phyloP scores from a whole-genome alignment of 2,329 filamentous ascomycete species.

The Aspergillus quadrilineatus region DNA sequence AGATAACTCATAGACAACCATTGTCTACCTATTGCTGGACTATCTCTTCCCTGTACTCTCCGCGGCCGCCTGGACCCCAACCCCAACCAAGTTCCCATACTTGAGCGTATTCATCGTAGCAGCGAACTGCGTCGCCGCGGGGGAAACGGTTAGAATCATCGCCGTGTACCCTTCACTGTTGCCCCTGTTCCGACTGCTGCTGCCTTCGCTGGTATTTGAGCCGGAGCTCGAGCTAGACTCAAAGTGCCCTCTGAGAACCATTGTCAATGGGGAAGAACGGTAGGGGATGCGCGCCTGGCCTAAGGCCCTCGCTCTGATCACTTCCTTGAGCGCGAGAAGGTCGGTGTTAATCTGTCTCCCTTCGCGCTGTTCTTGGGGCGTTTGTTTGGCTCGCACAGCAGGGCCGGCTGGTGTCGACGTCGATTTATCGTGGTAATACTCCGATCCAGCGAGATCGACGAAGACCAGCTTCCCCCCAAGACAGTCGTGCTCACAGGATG shows the following conservation, averaged over 20 bases:
- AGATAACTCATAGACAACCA: too few species aligned
- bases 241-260: constrained; percentile 46
- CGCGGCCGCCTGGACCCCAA: constrained; percentile 9
- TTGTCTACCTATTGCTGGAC: too few species aligned
- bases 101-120: constrained; percentile 48
- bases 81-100: constrained; percentile 44
- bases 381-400: constrained; percentile 28
- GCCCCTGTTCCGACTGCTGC: background rate
- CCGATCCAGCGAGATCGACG: constrained; percentile 48
- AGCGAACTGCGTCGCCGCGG: constrained; percentile 35
- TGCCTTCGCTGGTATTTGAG: too few species aligned
- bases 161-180: constrained; percentile 25
- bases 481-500: constrained; percentile 23
- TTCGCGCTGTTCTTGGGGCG: constrained; percentile 41
- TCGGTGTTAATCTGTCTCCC: constrained; percentile 49
- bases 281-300: constrained; percentile 42
- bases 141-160: constrained; percentile 45
- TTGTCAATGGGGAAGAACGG: constrained; percentile 44
- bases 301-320: constrained; percentile 44
- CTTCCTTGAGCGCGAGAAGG: constrained; percentile 48
- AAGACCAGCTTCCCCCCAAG: constrained; percentile 47
- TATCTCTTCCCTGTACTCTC: background rate
- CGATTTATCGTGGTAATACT: constrained; percentile 40
- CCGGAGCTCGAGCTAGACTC: background rate
- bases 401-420: background rate